Percentiles rank a stretch among this genome's conserved stretches.
Evolutionary conservation across 768 basidiomycete genomes (phyloP).

Genomic region (Paxillus involutus): DNA sequence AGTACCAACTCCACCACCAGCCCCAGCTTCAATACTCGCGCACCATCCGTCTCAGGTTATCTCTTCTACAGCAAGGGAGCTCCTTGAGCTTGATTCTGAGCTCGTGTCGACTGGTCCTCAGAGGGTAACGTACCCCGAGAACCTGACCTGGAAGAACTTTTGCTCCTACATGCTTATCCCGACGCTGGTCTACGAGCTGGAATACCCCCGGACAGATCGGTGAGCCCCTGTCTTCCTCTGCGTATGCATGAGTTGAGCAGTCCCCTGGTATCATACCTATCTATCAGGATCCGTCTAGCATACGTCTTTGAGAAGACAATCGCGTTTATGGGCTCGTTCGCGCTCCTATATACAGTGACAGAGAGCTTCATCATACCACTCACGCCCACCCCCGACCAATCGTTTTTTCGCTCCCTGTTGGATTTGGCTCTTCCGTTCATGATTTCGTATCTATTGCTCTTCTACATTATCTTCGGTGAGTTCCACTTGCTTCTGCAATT

Average conservation of each 20-base stretch:
- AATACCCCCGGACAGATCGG: constrained; percentile 90
- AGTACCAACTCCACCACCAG: constrained; percentile 12
- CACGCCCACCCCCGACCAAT: constrained; percentile 64
- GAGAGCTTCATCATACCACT: constrained; percentile 93
- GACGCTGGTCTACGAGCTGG: constrained; percentile 93
- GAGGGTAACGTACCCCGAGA: constrained; percentile 78
- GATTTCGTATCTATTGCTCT: constrained; percentile 85
- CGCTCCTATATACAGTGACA: constrained; percentile 87
- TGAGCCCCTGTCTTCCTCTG: constrained; percentile 33
- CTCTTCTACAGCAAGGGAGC: constrained; percentile 68
- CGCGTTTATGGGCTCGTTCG: constrained; percentile 96
- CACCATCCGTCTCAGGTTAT: constrained; percentile 69
- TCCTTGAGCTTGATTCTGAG: constrained; percentile 75
- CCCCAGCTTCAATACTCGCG: constrained; percentile 46
- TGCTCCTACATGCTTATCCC: constrained; percentile 85
- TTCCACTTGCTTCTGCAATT: background rate
- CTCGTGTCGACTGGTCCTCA: constrained; percentile 70
- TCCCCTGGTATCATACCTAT: background rate
- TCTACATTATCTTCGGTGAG: constrained; percentile 82
- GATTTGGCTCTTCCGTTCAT: constrained; percentile 93
- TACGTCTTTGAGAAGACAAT: constrained; percentile 59
- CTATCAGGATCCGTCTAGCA: constrained; percentile 42
- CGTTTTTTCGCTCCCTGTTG: constrained; percentile 72
- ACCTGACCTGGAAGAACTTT: constrained; percentile 81
- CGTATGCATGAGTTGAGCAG: background rate